These are phyloP conservation scores for Tetradesmus lagerheimii DNA, from an alignment of 139 green algal species.

Conservation along the genomic window DNA sequence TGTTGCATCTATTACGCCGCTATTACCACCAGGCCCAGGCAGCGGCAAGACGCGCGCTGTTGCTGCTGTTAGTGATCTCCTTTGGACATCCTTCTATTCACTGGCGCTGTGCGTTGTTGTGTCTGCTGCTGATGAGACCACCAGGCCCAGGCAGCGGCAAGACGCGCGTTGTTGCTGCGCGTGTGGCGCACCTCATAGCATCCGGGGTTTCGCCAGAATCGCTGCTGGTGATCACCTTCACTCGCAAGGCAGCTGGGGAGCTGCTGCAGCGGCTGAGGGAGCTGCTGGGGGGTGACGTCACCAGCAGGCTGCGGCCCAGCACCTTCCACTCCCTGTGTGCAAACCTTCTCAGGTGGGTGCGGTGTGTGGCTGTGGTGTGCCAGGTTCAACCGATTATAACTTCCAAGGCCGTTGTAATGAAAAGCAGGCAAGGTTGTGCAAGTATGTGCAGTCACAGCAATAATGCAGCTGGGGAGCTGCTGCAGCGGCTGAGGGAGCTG, in stretches of 20 bases:
- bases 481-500: not conserved
- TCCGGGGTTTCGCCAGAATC: not conserved
- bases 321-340: conserved; percentile 54
- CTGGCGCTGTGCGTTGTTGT: not conserved
- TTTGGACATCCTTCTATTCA: no score
- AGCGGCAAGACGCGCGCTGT: conserved; percentile 87
- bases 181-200: conserved; percentile 71
- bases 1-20: no score
- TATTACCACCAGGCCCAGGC: no score
- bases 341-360: conserved; percentile 37
- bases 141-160: conserved; percentile 84
- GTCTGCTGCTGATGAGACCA: not conserved
- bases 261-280: not conserved
- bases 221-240: conserved; percentile 67
- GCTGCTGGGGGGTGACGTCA: not conserved
- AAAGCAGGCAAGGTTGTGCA: no score
- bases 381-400: no score
- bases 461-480: conserved; percentile 52
- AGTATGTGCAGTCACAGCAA: no score
- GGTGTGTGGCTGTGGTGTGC: not conserved
- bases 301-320: conserved; percentile 3
- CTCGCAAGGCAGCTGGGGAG: conserved; percentile 54
- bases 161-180: conserved; percentile 79
- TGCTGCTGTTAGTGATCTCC: conserved; percentile 52
- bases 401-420: no score